These are phyloP conservation scores for Penicillium capsulatum DNA, from an alignment of 2,329 filamentous ascomycete species.

Conservation along the genomic window DNA sequence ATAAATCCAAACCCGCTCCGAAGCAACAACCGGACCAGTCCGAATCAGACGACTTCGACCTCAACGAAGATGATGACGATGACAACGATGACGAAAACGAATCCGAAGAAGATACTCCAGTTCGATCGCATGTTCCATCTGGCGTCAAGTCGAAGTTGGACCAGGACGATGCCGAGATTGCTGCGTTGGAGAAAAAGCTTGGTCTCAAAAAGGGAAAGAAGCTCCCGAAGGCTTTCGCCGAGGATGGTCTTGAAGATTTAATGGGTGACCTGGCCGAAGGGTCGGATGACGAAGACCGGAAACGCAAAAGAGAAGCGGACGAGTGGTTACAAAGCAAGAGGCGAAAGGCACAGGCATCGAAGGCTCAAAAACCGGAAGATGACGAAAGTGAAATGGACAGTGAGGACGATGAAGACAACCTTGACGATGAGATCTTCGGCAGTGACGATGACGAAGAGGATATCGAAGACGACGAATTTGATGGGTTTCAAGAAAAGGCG, in stretches of 20 bases:
- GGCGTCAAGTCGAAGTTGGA: constrained; percentile 61
- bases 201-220: constrained; percentile 76
- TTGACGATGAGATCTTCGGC: constrained; percentile 21
- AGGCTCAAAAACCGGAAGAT: constrained; percentile 14
- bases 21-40: constrained; percentile 15
- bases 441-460: constrained; percentile 26
- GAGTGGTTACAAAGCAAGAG: constrained; percentile 59
- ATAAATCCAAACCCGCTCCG: constrained; percentile 2
- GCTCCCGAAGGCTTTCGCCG: constrained; percentile 66
- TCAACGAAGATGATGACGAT: constrained; percentile 25
- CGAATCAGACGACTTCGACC: constrained; percentile 19
- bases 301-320: constrained; percentile 60
- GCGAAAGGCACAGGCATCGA: constrained; percentile 46
- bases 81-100: no score
- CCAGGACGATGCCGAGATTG: constrained; percentile 84
- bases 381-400: constrained; percentile 33
- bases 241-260: constrained; percentile 78
- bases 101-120: constrained; percentile 3
- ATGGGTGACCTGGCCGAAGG: constrained; percentile 62
- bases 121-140: constrained; percentile 28
- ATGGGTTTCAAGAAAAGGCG: constrained; percentile 37
- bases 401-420: constrained; percentile 18
- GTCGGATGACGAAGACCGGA: constrained; percentile 48
- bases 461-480: constrained; percentile 39
- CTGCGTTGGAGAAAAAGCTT: constrained; percentile 78